These are phyloP conservation scores for Paramecium sonneborni DNA, from an alignment of 73 alveolate genomes.

Conservation along the genomic window DNA sequence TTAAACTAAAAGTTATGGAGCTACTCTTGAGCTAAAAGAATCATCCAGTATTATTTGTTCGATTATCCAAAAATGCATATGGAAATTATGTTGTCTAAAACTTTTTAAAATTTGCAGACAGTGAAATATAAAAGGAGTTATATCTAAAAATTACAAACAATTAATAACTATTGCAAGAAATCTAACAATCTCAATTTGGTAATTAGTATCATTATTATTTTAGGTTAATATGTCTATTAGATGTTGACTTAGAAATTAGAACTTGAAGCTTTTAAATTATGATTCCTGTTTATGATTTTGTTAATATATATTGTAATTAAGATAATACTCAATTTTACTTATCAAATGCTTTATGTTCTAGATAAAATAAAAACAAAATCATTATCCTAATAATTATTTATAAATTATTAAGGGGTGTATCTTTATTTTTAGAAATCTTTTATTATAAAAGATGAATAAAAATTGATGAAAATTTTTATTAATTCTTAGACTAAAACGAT, in stretches of 20 bases:
- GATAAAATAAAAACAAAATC: no score
- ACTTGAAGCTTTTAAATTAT: background rate
- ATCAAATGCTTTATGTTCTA: background rate
- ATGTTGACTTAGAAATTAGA: background rate
- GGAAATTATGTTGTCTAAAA: slow-evolving; percentile 45
- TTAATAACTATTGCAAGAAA: background rate
- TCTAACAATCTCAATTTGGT: slow-evolving; percentile 43
- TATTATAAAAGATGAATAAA: no score
- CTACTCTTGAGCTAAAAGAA: background rate
- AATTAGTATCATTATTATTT: background rate
- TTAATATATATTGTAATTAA: background rate
- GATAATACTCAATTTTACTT: background rate
- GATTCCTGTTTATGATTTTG: background rate
- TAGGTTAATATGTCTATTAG: slow-evolving; percentile 27
- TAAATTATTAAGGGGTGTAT: no score
- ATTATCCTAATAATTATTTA: no score
- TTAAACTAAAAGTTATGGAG: slow-evolving; percentile 17
- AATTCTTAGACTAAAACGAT: no score
- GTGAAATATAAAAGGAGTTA: slow-evolving; percentile 5
- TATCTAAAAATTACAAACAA: background rate
- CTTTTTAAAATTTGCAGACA: background rate
- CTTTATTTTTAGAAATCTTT: no score
- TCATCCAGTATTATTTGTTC: background rate
- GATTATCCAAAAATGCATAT: background rate
- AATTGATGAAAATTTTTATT: no score